Conservation (phyloP, 116 monocot species). For the Iris pallida region DNA sequence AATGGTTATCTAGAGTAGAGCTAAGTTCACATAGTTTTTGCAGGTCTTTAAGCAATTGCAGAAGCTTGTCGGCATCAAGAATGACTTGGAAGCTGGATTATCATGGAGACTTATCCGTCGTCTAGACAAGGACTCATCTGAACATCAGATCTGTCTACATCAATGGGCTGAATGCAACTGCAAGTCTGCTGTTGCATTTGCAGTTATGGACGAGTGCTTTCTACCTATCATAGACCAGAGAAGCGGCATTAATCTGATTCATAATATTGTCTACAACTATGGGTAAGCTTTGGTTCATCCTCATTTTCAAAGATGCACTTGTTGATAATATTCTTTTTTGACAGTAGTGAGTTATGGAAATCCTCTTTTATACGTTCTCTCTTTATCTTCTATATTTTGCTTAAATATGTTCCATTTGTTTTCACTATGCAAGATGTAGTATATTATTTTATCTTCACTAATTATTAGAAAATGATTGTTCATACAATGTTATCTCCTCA, state of each 20-base stretch:
- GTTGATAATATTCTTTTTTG: too few species aligned
- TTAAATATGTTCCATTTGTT: too few species aligned
- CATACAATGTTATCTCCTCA: too few species aligned
- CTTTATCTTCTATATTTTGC: too few species aligned
- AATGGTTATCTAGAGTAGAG: not conserved
- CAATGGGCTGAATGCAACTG: slow-evolving; percentile 64
- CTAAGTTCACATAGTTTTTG: slow-evolving; percentile 8
- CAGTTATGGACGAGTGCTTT: slow-evolving; percentile 90
- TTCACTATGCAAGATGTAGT: too few species aligned
- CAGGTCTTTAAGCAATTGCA: slow-evolving; percentile 60
- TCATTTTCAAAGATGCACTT: too few species aligned
- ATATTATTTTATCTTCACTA: too few species aligned
- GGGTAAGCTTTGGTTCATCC: slow-evolving; percentile 41
- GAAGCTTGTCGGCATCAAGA: slow-evolving; percentile 59
- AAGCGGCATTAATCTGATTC: slow-evolving; percentile 80
- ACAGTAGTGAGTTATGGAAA: too few species aligned
- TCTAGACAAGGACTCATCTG: slow-evolving; percentile 42
- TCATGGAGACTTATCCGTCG: slow-evolving; percentile 67
- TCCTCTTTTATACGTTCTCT: too few species aligned
- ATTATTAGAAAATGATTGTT: too few species aligned
- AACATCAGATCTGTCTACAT: slow-evolving; percentile 15
- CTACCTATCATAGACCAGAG: slow-evolving; percentile 70
- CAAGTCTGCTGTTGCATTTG: slow-evolving; percentile 67
- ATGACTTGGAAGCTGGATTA: slow-evolving; percentile 71
- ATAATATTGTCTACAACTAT: slow-evolving; percentile 71